Conservation (phyloP, 1,139 yeast species). For the Spathaspora sp. region DNA sequence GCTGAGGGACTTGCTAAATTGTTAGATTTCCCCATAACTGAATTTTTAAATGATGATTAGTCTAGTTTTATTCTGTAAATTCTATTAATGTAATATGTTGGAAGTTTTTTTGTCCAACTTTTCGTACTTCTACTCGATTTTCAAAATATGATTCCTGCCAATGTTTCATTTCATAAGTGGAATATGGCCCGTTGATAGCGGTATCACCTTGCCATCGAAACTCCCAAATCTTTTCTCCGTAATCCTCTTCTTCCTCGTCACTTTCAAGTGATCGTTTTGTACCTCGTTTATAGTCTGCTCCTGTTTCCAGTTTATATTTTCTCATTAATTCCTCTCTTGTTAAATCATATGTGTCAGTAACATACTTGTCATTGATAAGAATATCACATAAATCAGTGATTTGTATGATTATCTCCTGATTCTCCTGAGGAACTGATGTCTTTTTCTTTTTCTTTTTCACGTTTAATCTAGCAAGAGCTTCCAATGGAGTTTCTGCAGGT, state of each 20-base stretch:
- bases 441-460: constrained; percentile 20
- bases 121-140: constrained; percentile 45
- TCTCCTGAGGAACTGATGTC: constrained; percentile 14
- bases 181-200: constrained; percentile 59
- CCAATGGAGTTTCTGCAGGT: constrained; percentile 66
- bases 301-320: constrained; percentile 49
- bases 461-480: constrained; percentile 52
- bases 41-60: constrained; percentile 39
- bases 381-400: constrained; percentile 55
- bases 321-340: constrained; percentile 62
- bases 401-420: constrained; percentile 24
- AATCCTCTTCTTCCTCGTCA: constrained; percentile 14
- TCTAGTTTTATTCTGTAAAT: constrained; percentile 14
- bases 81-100: constrained; percentile 21
- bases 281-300: constrained; percentile 33
- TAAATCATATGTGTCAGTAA: constrained; percentile 51
- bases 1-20: constrained; percentile 52
- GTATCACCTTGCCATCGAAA: constrained; percentile 57
- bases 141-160: constrained; percentile 64
- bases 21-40: constrained; percentile 53
- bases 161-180: constrained; percentile 52
- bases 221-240: constrained; percentile 52
- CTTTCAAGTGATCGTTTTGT: constrained; percentile 18
- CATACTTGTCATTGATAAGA: constrained; percentile 39
- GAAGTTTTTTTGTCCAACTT: constrained; percentile 31